Evolutionary conservation across 176 grass and related monocot species (phyloP).

Genomic region (Carex myosuroides): DNA sequence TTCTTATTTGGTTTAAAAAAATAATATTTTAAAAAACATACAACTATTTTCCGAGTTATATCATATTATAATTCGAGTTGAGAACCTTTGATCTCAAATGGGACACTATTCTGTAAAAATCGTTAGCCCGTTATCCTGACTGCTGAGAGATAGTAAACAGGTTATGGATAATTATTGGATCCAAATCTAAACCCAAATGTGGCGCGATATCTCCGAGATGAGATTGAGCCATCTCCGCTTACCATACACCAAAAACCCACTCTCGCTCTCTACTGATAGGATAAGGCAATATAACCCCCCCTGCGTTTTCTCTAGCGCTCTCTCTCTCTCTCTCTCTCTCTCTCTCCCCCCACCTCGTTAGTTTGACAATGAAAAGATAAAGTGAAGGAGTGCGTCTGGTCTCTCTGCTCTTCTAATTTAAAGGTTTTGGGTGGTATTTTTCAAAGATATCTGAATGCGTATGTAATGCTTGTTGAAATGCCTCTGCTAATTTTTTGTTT

Average conservation of each 20-base stretch:
- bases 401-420: not conserved
- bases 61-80: too few species aligned
- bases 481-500: not conserved
- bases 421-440: not conserved
- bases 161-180: not conserved
- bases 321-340: not conserved
- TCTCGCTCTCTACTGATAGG: conserved; percentile 17
- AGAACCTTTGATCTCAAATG: not conserved
- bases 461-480: conserved; percentile 18
- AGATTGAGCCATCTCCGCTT: not conserved
- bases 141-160: not conserved
- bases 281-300: conserved; percentile 29
- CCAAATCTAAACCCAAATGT: not conserved
- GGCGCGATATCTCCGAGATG: not conserved
- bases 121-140: not conserved
- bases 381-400: not conserved
- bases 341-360: not conserved
- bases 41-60: too few species aligned
- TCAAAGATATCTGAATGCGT: not conserved
- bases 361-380: conserved; percentile 18
- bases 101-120: too few species aligned
- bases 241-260: conserved; percentile 11
- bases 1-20: not conserved
- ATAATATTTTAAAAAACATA: not conserved
- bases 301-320: not conserved